Evolutionary conservation across 1,284 basidiomycete species (phyloP), one percentile per base, ranked within the genome.

Genomic region (Tetrapyrgos nigripes): DNA sequence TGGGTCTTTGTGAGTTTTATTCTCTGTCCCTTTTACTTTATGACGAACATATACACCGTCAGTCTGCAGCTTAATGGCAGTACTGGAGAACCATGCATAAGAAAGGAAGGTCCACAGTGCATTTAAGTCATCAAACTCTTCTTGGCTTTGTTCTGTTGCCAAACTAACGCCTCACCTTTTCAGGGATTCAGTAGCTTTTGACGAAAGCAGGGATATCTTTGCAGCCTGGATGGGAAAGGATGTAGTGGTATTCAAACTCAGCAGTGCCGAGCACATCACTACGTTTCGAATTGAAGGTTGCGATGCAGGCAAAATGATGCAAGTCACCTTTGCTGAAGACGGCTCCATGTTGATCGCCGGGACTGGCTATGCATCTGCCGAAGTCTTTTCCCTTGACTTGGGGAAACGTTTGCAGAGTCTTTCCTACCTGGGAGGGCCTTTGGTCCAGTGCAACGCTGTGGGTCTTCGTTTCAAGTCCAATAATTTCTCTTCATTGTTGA

Each of bases 381-480:
- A 21, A 11, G 9, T 59, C 4, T 59, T 49, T 23, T n/a, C 48
- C 17, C n/a, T 54, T 10, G 11, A 43, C 9, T 28, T 13, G 23
- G 45, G 43, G 3, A n/a, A 31, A 8, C 13, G 47, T 14, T 17
- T 48, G 3, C 57, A 59, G 37, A 35, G 3, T 3, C 44, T 59
- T 6, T 37, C 21, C 14, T 59, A 59, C 26, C 40, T 21, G 8
- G n/a, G 17, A 28, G 44, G 31, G 3, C 52, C 51, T 29, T 46
- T 59, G 4, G 52, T 59, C 13, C 57, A 59, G 24, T 11, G 29
- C 3, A 47, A 54, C 13, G 51, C 57, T 2, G 57, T 59, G 44
- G 52, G 56, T 17, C 37, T 5, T n/a, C n/a, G n/a, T 40, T 40
- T 17, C 17, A 9, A n/a, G 37, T 6, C 6, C 17, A 9, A 40